Evolutionary conservation across 2,329 filamentous ascomycete species (phyloP), one percentile per base, ranked within the genome.

Genomic region (Curvularia sp.): DNA sequence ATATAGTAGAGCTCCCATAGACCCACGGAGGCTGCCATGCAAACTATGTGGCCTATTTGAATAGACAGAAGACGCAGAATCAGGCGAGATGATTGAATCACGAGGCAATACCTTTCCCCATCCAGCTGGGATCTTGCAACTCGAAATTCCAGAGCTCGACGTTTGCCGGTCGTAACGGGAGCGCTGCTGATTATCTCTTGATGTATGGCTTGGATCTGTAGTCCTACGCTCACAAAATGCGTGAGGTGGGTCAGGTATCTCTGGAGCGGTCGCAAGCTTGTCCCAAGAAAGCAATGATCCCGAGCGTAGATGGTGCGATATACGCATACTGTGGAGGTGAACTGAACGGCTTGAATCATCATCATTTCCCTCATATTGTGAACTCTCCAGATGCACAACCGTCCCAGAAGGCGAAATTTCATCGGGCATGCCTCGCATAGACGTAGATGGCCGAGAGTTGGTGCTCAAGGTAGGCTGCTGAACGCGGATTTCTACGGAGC

Each of bases 241-340:
- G 38, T 20, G 58, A 48, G 58, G 63, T 12, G 63, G 50, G 24
- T 50, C 57, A 2, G 69, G 63, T 8, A 68, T 24, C 6, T 70
- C 67, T 26, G 68, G 58, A 12, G 62, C 54, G 47, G 70, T 65
- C 18, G 63, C 62, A 39, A 72, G 61, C 50, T 69, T 66, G 20
- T 75, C 69, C 70, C 78, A 80, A 3, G 77, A 73, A 12, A 75
- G 66, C 3, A 77, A 60, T 7, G 79, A 81, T 15, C 74, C 74
- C 6, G 77, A 80, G 6, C 80, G 78, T 13, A 82, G 66, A 64
- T 80, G 79, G 50, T 79, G 76, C 2, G 78, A 80, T 28, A 82
- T 81, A 12, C 77, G 73, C 79, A 81, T 81, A 31, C 72, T 76
- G 49, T 78, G 67, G 1, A 82, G 70, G 58, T 81, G 80, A 2